phyloP scores from a whole-genome alignment of 2,329 filamentous ascomycete genomes.

The Cladosporium sp. region DNA sequence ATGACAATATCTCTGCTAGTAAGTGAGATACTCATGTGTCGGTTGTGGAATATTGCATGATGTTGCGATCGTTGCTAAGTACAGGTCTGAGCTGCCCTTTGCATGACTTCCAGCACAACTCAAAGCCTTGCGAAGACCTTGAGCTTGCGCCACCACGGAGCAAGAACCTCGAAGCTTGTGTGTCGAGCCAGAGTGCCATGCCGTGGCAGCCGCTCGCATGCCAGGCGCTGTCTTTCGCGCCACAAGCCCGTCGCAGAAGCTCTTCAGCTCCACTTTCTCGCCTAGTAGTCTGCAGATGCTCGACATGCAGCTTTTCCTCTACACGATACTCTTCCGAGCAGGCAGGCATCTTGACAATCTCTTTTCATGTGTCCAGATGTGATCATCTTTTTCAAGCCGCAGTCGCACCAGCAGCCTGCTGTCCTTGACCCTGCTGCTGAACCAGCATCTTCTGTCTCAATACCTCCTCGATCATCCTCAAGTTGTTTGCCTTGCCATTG shows the following conservation, averaged over 20 bases:
- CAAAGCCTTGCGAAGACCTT: not conserved
- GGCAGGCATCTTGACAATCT: not conserved
- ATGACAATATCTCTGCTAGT: not conserved
- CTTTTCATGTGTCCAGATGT: not conserved
- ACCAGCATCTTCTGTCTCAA: slow-evolving; percentile 42
- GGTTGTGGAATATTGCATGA: not conserved
- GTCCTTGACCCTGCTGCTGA: slow-evolving; percentile 25
- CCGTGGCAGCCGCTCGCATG: not conserved
- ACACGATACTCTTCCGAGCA: not conserved
- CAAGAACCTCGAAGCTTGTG: not conserved
- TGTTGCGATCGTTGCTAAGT: not conserved
- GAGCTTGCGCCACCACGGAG: not conserved
- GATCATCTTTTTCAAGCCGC: not conserved
- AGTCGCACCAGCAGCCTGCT: slow-evolving; percentile 6
- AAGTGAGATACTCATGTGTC: not conserved
- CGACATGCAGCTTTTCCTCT: not conserved
- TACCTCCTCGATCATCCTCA: slow-evolving; percentile 88
- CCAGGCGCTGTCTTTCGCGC: not conserved
- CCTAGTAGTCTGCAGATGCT: not conserved
- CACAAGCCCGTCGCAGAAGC: not conserved
- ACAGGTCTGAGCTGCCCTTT: not conserved
- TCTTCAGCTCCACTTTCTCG: not conserved
- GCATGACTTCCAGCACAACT: not conserved
- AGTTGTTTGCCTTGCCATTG: slow-evolving; percentile 76
- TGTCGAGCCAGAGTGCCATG: not conserved